These are phyloP conservation scores for Leccinum imitatum DNA, from an alignment of 768 basidiomycete genomes.

Conservation along the genomic window DNA sequence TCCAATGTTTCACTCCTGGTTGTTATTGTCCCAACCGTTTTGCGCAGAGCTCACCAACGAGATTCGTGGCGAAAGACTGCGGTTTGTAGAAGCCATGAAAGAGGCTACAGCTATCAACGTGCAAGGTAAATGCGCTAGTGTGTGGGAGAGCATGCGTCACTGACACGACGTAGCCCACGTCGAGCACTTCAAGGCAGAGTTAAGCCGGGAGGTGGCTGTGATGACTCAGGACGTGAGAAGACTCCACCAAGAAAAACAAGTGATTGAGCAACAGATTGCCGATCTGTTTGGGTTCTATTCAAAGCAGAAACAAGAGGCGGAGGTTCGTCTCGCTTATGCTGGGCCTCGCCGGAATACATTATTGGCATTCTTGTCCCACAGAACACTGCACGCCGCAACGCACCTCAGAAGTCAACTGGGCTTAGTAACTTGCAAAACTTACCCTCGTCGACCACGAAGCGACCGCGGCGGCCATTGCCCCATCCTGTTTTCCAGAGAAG, in stretches of 20 bases:
- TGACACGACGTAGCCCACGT: constrained; percentile 60
- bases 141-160: background rate
- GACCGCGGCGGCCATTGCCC: constrained; percentile 31
- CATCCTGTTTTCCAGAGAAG: constrained; percentile 29
- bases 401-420: constrained; percentile 21
- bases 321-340: constrained; percentile 19
- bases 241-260: constrained; percentile 63
- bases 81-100: constrained; percentile 95
- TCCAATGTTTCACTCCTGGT: background rate
- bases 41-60: constrained; percentile 72
- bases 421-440: constrained; percentile 29
- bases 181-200: constrained; percentile 82
- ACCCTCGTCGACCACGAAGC: constrained; percentile 21
- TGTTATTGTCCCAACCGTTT: background rate
- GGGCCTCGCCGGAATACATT: background rate
- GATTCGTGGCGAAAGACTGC: constrained; percentile 79
- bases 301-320: constrained; percentile 53
- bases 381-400: constrained; percentile 26
- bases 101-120: constrained; percentile 89
- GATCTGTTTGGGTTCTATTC: constrained; percentile 73
- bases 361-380: constrained; percentile 9
- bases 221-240: constrained; percentile 75
- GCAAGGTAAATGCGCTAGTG: constrained; percentile 47
- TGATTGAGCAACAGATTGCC: constrained; percentile 67
- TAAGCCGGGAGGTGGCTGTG: constrained; percentile 68